These are phyloP conservation scores for Stipa capillata DNA, from an alignment of 176 grass and related monocot genomes.

Conservation along the genomic window DNA sequence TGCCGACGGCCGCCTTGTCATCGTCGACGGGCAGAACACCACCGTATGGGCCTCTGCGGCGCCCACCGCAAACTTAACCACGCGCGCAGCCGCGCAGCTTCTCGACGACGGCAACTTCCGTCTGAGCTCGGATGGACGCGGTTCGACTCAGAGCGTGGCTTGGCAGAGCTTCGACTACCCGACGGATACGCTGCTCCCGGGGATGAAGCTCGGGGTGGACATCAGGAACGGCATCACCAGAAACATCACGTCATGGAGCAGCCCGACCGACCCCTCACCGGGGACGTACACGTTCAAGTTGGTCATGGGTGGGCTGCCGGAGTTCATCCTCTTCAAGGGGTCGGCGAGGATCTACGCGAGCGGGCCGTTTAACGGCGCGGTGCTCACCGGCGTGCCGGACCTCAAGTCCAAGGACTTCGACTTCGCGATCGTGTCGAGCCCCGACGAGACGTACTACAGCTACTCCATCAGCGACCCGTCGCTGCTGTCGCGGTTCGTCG, in stretches of 20 bases:
- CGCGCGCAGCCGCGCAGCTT: neutral
- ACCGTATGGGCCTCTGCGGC: slow-evolving; percentile 22
- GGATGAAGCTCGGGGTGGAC: slow-evolving; percentile 51
- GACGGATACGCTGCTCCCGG: slow-evolving; percentile 44
- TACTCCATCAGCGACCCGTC: neutral
- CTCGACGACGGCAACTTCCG: slow-evolving; percentile 36
- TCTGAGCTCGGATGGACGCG: slow-evolving; percentile 22
- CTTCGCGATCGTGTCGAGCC: neutral
- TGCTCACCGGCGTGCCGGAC: slow-evolving; percentile 29
- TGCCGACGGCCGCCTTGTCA: slow-evolving; percentile 16
- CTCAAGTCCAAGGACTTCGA: slow-evolving; percentile 19
- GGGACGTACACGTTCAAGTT: slow-evolving; percentile 37
- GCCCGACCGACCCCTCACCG: slow-evolving; percentile 27
- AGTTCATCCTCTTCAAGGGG: slow-evolving; percentile 34
- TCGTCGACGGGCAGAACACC: slow-evolving; percentile 21
- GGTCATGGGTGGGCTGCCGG: neutral
- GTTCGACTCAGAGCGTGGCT: neutral
- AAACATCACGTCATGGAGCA: slow-evolving; percentile 50
- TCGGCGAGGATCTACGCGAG: neutral
- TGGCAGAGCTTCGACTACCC: slow-evolving; percentile 72
- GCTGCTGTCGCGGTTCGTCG: slow-evolving; percentile 6
- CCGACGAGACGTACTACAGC: slow-evolving; percentile 34
- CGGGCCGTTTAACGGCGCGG: slow-evolving; percentile 45
- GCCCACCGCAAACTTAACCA: neutral
- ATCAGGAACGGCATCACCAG: neutral